A percentile compares a stretch with the other conserved stretches of the same genome.
phyloP scores from a whole-genome alignment of 225 moss, liverwort and hornwort genomes.

The Asterella californica region DNA sequence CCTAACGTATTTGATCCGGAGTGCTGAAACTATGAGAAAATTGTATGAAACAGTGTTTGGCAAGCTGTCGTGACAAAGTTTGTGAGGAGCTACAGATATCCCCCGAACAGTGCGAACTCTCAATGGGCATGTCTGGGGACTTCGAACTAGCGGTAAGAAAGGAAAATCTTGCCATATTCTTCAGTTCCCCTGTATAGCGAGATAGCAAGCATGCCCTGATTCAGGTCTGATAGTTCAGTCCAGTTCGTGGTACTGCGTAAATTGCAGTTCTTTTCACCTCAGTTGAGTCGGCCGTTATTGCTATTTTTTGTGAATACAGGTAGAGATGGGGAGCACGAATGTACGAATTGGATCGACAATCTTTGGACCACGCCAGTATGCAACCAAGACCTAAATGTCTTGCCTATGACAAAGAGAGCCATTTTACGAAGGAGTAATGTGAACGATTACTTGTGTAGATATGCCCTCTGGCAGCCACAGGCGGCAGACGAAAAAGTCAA shows the following conservation, averaged over 20 bases:
- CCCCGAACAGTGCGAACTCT: conserved; percentile 70
- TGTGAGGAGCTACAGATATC: conserved; percentile 70
- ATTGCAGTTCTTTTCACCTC: no score
- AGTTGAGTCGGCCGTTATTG: neutral
- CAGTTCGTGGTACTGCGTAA: neutral
- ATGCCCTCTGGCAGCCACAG: no score
- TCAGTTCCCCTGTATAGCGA: neutral
- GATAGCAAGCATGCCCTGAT: neutral
- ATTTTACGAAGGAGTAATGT: no score
- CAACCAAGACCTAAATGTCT: conserved; percentile 47
- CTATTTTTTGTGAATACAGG: conserved; percentile 37
- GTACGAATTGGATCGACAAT: conserved; percentile 80
- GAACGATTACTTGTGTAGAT: no score
- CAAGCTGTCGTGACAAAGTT: conserved; percentile 67
- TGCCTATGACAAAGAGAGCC: no score
- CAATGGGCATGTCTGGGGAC: conserved; percentile 98
- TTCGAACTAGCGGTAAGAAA: conserved; percentile 75
- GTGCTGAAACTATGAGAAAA: conserved; percentile 9
- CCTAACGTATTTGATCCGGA: neutral
- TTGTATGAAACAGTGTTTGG: conserved; percentile 49
- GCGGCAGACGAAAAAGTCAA: no score
- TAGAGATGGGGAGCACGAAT: conserved; percentile 86
- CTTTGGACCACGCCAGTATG: conserved; percentile 77
- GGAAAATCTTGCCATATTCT: neutral
- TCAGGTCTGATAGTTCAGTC: neutral